Conservation (phyloP, 306 rosid species). For the Cicer chorassanicum region DNA sequence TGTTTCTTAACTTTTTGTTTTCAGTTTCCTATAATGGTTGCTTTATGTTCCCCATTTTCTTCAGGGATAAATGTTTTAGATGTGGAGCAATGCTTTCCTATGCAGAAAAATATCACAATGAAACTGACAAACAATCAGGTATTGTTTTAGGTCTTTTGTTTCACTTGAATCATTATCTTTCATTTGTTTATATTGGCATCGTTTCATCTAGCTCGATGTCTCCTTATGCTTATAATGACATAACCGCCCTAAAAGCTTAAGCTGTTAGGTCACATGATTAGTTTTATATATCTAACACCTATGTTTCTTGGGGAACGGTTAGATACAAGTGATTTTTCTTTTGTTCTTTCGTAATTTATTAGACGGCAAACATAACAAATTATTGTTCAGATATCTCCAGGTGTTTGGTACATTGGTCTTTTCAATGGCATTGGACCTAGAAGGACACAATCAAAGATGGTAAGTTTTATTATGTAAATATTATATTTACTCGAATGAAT, state of each 20-base stretch:
- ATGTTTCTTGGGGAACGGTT: constrained; percentile 18
- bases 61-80: constrained; percentile 68
- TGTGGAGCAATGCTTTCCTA: constrained; percentile 83
- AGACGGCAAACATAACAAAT: constrained; percentile 39
- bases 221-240: constrained; percentile 34
- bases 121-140: constrained; percentile 89
- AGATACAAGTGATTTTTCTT: constrained; percentile 34
- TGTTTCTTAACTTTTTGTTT: constrained; percentile 40
- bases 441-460: constrained; percentile 95
- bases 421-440: constrained; percentile 93
- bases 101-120: constrained; percentile 73
- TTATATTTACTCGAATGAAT: constrained; percentile 11
- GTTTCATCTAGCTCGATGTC: constrained; percentile 26
- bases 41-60: constrained; percentile 38
- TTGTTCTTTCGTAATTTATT: constrained; percentile 20
- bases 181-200: constrained; percentile 28
- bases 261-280: background rate
- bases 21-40: constrained; percentile 40
- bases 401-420: constrained; percentile 92
- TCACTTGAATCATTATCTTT: background rate
- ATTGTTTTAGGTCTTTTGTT: constrained; percentile 34
- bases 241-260: background rate
- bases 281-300: constrained; percentile 10
- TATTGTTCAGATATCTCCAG: constrained; percentile 88
- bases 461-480: constrained; percentile 45